Evolutionary conservation across 495 filamentous ascomycete genomes (phyloP), one percentile per base, ranked within the genome.

Genomic region (Penicillium paradoxum): DNA sequence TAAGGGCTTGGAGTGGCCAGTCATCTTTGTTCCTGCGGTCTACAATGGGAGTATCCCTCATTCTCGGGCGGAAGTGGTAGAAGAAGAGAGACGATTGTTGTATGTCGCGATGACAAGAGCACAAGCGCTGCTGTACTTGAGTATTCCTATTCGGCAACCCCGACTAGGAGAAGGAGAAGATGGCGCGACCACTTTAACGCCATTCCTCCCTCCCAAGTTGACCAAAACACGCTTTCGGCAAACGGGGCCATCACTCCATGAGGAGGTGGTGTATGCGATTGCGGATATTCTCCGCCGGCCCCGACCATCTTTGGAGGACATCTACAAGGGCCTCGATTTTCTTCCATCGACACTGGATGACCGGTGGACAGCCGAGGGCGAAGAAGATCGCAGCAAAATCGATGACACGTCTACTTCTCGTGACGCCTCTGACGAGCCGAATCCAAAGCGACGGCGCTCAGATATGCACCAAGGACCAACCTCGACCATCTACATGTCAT

Each of bases 81-180:
- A 92, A 52, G 95, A 99, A 68, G 95, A 99, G 64, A 76, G 95
- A 53, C 75, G 95, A 45, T 70, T 99, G 45, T 77, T 99, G 0
- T 99, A 97, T 65, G 95, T 99, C 6, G 95, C 92, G 7, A 99
- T 99, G 95, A 99, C 95, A 4, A 77, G 93, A 71, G 93, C 95
- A 1, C 85, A 97, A 66, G 85, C 82, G 6, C 70, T 99, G 29
- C 75, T 99, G n/a, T 97, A 97, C 59, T 77, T 97, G 45, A 96
- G 90, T 61, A 87, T 84, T 49, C 91, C 95, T 0, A 66, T 79
- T 19, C 80, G 78, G 34, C 83, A 83, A 56, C 81, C 84, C 6
- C 74, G 80, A 45, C 69, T 77, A 22, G 64, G 63, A 37, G 85
- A 88, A 57, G 74, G 84, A 53, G 63, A 66, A 32, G 63, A 64